Evolutionary conservation across 257 asterid species (phyloP).

Genomic region (Nemophila menziesii): DNA sequence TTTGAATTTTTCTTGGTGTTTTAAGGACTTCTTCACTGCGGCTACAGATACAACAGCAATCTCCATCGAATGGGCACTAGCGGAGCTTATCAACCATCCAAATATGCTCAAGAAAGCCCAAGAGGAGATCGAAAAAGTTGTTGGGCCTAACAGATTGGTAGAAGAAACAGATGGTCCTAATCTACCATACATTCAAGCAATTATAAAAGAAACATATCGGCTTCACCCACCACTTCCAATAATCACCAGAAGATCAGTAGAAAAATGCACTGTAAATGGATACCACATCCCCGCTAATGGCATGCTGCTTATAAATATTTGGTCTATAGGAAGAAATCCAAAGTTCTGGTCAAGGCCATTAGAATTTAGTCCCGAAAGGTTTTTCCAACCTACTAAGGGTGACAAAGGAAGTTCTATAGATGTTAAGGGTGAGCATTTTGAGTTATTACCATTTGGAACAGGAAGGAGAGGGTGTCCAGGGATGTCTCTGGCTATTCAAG

Average conservation of each 20-base stretch:
- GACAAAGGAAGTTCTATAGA: no score
- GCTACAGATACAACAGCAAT: constrained; percentile 10
- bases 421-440: no score
- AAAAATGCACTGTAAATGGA: constrained; percentile 39
- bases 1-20: no score
- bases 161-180: constrained; percentile 11
- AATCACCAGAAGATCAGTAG: constrained; percentile 29
- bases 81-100: constrained; percentile 10
- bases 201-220: constrained; percentile 2
- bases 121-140: constrained; percentile 6
- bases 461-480: no score
- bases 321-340: no score
- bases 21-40: no score
- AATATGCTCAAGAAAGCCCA: neutral
- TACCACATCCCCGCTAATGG: constrained; percentile 38
- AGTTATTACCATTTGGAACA: no score
- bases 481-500: no score
- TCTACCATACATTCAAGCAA: constrained; percentile 4
- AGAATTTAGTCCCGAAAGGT: constrained; percentile 49
- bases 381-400: no score
- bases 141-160: constrained; percentile 5
- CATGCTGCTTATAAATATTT: constrained; percentile 35
- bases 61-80: constrained; percentile 13
- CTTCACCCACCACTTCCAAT: constrained; percentile 40
- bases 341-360: constrained; percentile 46